Conservation (phyloP, 805 yeast species). For the Metschnikowia santaceciliae region DNA sequence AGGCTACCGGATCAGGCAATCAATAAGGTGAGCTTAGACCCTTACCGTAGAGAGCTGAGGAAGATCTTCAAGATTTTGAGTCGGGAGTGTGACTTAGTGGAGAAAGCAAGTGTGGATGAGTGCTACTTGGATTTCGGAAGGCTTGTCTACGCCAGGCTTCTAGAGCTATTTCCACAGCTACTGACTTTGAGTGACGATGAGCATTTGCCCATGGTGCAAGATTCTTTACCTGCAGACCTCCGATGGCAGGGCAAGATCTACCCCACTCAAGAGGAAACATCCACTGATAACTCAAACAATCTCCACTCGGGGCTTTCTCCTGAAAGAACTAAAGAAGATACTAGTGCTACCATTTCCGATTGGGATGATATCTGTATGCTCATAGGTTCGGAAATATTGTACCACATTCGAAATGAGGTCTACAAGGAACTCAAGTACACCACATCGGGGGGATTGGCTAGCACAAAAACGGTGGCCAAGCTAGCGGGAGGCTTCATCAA, state of each 20-base stretch:
- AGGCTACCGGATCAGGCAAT: constrained; percentile 53
- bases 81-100: constrained; percentile 61
- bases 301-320: neutral
- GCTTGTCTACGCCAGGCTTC: constrained; percentile 43
- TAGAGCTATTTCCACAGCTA: constrained; percentile 47
- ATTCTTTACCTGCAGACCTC: constrained; percentile 26
- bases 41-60: constrained; percentile 83
- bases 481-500: constrained; percentile 81
- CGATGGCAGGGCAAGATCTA: constrained; percentile 28
- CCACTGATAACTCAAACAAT: neutral
- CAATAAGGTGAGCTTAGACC: constrained; percentile 87
- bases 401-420: constrained; percentile 51
- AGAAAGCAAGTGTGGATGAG: constrained; percentile 96
- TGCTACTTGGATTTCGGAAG: constrained; percentile 82
- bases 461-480: constrained; percentile 76
- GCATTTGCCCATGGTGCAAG: constrained; percentile 45
- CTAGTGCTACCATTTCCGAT: constrained; percentile 18
- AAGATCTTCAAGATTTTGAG: constrained; percentile 68
- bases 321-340: neutral
- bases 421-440: constrained; percentile 63
- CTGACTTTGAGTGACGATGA: constrained; percentile 16
- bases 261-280: constrained; percentile 9
- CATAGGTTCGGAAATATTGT: constrained; percentile 60
- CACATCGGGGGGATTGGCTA: constrained; percentile 84
- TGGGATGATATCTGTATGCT: constrained; percentile 82